phyloP scores from a whole-genome alignment of 2,329 filamentous ascomycete genomes.

The Cryphonectria carpinicola region DNA sequence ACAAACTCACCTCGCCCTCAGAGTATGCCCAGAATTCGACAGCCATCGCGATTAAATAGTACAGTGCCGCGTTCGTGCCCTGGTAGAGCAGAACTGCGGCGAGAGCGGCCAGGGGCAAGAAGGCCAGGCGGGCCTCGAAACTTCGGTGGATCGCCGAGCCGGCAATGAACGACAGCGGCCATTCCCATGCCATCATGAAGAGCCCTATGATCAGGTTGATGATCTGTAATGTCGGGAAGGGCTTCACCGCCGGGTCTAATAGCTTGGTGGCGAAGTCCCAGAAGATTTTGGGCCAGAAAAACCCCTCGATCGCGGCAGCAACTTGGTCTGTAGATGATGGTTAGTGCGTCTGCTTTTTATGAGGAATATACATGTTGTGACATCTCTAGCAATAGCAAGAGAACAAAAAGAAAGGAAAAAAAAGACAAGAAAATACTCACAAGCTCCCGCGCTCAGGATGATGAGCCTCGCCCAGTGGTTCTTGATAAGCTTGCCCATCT shows the following conservation, averaged over 20 bases:
- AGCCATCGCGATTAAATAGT: constrained; percentile 82
- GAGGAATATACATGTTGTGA: background rate
- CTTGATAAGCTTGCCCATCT: constrained; percentile 98
- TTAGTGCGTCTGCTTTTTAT: background rate
- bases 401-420: constrained; percentile 30
- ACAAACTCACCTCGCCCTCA: constrained; percentile 83
- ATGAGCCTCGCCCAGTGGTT: constrained; percentile 98
- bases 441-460: constrained; percentile 79
- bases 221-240: constrained; percentile 85
- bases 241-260: constrained; percentile 83
- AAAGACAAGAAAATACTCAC: constrained; percentile 50
- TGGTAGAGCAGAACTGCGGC: constrained; percentile 83
- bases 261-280: constrained; percentile 95
- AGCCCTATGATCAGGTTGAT: constrained; percentile 86
- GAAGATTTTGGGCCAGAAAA: constrained; percentile 99
- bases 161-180: constrained; percentile 79
- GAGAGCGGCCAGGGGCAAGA: constrained; percentile 79
- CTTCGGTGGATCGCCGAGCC: constrained; percentile 81
- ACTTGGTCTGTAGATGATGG: constrained; percentile 72
- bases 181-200: constrained; percentile 83
- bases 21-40: constrained; percentile 98
- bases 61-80: constrained; percentile 87
- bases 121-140: constrained; percentile 80
- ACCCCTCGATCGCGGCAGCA: constrained; percentile 78
- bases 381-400: background rate